Conservation (phyloP, 768 basidiomycete genomes). For the Calocera cornea region DNA sequence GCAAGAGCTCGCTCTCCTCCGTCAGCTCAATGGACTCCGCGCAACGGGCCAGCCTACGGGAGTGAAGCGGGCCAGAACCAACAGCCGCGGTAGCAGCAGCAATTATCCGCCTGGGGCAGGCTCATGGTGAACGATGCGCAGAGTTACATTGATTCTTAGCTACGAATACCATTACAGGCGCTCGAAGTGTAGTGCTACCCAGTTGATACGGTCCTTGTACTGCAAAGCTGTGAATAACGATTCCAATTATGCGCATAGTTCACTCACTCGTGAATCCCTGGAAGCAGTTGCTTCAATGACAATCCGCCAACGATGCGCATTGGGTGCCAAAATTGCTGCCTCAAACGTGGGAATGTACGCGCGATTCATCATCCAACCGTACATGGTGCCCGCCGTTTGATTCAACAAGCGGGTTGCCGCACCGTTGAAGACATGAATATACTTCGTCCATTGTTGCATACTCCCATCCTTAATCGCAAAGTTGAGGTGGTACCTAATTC, state of each 20-base stretch:
- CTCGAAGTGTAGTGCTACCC: background rate
- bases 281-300: background rate
- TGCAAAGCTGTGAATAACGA: background rate
- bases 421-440: background rate
- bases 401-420: background rate
- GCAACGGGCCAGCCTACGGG: no score
- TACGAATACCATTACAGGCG: no score
- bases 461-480: background rate
- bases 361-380: background rate
- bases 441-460: background rate
- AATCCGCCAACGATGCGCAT: background rate
- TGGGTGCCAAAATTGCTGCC: background rate
- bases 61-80: no score
- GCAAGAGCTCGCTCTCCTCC: no score
- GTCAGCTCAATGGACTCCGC: no score
- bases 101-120: no score
- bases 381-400: background rate
- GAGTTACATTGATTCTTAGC: no score
- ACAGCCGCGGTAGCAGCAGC: no score
- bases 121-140: no score
- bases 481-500: background rate
- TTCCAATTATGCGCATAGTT: background rate
- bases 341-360: background rate
- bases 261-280: background rate
- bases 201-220: background rate